These are phyloP conservation scores for Suillus subalutaceus DNA, from an alignment of 768 basidiomycete species.

Conservation along the genomic window DNA sequence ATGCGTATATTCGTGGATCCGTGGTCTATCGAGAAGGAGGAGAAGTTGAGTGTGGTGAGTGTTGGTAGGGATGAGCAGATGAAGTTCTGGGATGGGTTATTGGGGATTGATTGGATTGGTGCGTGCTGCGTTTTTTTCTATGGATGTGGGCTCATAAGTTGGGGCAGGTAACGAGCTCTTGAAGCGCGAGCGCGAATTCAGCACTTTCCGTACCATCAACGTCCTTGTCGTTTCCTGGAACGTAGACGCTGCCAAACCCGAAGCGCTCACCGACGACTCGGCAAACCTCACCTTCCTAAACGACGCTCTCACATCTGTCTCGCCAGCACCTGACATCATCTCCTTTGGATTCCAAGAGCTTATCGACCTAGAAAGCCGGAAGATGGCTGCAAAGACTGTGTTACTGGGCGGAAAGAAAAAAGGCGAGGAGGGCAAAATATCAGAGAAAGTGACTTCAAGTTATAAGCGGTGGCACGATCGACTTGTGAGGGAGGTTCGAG, in stretches of 20 bases:
- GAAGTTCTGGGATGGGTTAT: conserved; percentile 87
- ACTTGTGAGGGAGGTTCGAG: conserved; percentile 70
- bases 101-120: conserved; percentile 89
- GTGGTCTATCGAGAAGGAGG: conserved; percentile 69
- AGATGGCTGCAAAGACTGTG: conserved; percentile 91
- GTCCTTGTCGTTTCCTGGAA: conserved; percentile 92
- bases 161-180: conserved; percentile 70
- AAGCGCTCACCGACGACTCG: conserved; percentile 61
- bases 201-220: conserved; percentile 75
- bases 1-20: conserved; percentile 69
- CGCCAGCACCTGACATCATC: conserved; percentile 78
- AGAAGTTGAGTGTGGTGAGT: conserved; percentile 73
- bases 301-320: conserved; percentile 72
- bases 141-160: conserved; percentile 9
- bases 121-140: conserved; percentile 31
- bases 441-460: conserved; percentile 83
- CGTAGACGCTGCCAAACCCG: conserved; percentile 85
- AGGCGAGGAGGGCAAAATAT: conserved; percentile 49
- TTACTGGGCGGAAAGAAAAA: conserved; percentile 75
- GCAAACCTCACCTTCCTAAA: conserved; percentile 83
- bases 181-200: conserved; percentile 76
- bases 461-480: conserved; percentile 92
- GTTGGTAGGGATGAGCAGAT: conserved; percentile 74
- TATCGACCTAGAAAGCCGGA: conserved; percentile 92
- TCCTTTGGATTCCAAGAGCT: conserved; percentile 96